Evolutionary conservation across 495 filamentous ascomycete species (phyloP).

Genomic region (Tetracladium marchalianum): DNA sequence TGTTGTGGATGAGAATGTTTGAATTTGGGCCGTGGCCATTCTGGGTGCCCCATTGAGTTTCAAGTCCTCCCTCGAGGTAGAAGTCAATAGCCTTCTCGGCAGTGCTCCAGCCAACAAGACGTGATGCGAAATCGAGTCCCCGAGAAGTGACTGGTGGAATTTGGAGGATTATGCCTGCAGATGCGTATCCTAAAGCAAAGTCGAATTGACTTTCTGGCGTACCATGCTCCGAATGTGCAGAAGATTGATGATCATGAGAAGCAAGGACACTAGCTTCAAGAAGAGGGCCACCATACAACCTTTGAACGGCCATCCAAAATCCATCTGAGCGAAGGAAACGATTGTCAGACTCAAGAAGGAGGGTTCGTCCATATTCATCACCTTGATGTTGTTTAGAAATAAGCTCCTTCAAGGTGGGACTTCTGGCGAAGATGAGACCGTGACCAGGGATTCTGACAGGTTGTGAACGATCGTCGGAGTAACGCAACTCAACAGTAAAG

Average conservation of each 20-base stretch:
- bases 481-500: constrained; percentile 36
- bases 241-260: constrained; percentile 2
- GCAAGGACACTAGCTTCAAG: constrained; percentile 19
- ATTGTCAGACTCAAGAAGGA: constrained; percentile 35
- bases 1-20: constrained; percentile 24
- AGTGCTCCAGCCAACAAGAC: constrained; percentile 42
- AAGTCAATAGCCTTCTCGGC: constrained; percentile 38
- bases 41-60: constrained; percentile 20
- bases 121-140: constrained; percentile 35
- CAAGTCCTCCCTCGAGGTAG: constrained; percentile 24
- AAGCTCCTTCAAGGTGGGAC: constrained; percentile 30
- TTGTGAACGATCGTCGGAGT: constrained; percentile 25
- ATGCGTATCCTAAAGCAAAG: constrained; percentile 41
- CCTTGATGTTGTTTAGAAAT: constrained; percentile 16
- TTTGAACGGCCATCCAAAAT: constrained; percentile 36
- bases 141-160: constrained; percentile 31
- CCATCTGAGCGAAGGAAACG: constrained; percentile 37
- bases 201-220: constrained; percentile 30
- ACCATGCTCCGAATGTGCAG: constrained; percentile 18
- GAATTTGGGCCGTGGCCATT: constrained; percentile 16
- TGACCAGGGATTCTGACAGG: constrained; percentile 36
- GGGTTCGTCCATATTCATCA: constrained; percentile 14
- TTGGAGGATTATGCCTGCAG: constrained; percentile 38
- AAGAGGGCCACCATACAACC: constrained; percentile 37
- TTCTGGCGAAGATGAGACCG: constrained; percentile 41